Conservation (phyloP, 2,329 filamentous ascomycete genomes). For the Fusarium goolgardi region DNA sequence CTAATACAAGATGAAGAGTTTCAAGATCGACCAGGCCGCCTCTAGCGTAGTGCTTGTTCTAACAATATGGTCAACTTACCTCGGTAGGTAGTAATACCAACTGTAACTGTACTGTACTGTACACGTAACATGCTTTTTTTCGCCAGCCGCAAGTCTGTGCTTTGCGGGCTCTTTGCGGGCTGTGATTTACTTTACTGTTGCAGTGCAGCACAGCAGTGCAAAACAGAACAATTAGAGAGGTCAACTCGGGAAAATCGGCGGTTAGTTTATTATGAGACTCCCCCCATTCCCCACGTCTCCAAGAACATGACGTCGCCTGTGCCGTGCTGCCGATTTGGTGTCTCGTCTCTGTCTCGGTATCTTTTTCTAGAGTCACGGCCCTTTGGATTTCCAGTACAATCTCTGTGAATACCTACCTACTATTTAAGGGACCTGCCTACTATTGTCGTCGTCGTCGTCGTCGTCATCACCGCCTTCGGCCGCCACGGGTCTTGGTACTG, state of each 20-base stretch:
- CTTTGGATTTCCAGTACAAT: not conserved
- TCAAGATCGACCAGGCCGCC: slow-evolving; percentile 27
- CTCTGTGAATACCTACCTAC: not conserved
- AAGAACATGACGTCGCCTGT: slow-evolving; percentile 45
- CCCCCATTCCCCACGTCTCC: slow-evolving; percentile 41
- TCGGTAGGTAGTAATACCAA: too few species aligned
- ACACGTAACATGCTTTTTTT: slow-evolving; percentile 12
- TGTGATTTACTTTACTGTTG: not conserved
- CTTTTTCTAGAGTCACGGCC: slow-evolving; percentile 30
- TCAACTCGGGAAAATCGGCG: slow-evolving; percentile 47
- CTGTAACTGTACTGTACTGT: not conserved
- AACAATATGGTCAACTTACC: not conserved
- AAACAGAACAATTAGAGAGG: slow-evolving; percentile 9
- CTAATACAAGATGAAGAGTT: slow-evolving; percentile 25
- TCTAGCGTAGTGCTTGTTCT: slow-evolving; percentile 18
- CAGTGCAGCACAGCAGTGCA: slow-evolving; percentile 10
- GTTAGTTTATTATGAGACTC: slow-evolving; percentile 15
- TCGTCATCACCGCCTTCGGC: slow-evolving; percentile 31
- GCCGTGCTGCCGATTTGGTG: slow-evolving; percentile 44
- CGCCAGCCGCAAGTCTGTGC: not conserved
- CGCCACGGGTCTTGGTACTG: slow-evolving; percentile 13
- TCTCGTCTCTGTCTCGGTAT: slow-evolving; percentile 26
- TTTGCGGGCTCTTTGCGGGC: not conserved
- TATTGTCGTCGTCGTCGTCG: not conserved
- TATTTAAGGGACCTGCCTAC: slow-evolving; percentile 14